These are phyloP conservation scores for Loxodes magnus DNA, from an alignment of 73 alveolate genomes.

Conservation along the genomic window DNA sequence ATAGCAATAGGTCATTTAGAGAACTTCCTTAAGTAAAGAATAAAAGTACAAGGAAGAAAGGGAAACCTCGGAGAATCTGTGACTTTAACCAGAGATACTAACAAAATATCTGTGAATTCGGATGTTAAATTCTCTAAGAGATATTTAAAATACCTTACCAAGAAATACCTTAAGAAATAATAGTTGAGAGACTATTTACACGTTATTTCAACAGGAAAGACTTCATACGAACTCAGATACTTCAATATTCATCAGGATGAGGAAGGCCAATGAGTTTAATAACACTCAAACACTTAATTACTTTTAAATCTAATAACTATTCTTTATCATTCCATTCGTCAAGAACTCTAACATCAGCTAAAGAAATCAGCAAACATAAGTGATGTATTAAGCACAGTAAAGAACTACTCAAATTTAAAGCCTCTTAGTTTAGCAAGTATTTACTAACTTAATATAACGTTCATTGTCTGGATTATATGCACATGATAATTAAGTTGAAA, in stretches of 20 bases:
- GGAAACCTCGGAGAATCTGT: conserved; percentile 42
- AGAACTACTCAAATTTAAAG: too few species aligned
- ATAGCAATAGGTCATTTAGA: conserved; percentile 41
- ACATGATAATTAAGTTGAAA: too few species aligned
- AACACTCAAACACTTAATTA: too few species aligned
- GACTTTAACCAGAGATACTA: conserved; percentile 27
- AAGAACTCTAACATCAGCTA: too few species aligned
- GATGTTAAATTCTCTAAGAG: conserved; percentile 76
- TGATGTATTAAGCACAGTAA: too few species aligned
- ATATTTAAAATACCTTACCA: conserved; percentile 77
- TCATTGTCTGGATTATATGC: too few species aligned
- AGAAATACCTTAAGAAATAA: conserved; percentile 75
- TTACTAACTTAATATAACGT: too few species aligned
- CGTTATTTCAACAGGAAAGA: conserved; percentile 64
- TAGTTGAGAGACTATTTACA: conserved; percentile 66
- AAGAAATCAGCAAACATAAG: too few species aligned
- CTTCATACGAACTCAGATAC: conserved; percentile 67
- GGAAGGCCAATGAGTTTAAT: too few species aligned
- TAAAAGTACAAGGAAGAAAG: conserved; percentile 44
- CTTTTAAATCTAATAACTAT: too few species aligned
- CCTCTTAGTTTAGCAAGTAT: too few species aligned
- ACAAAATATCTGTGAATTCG: conserved; percentile 34
- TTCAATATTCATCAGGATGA: conserved; percentile 69
- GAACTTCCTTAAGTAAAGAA: conserved; percentile 27
- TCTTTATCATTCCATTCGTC: too few species aligned